phyloP scores from a whole-genome alignment of 805 yeast species.

The Metschnikowia cerradonensis region DNA sequence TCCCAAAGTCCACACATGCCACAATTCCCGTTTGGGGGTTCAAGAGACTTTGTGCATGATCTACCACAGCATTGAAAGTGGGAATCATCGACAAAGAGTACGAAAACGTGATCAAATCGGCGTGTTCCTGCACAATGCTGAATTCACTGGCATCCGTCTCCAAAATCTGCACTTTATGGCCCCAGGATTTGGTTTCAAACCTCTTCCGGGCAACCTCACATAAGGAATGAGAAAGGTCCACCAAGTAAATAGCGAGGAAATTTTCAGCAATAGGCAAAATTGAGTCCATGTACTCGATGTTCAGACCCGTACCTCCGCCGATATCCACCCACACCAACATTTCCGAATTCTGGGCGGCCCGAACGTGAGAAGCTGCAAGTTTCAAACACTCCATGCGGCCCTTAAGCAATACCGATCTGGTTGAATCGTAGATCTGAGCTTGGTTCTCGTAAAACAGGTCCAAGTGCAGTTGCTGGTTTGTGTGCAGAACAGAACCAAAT shows the following conservation, averaged over 20 bases:
- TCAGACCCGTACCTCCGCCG: constrained; percentile 86
- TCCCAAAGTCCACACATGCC: constrained; percentile 77
- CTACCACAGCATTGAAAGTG: constrained; percentile 72
- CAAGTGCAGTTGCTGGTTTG: constrained; percentile 48
- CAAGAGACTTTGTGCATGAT: constrained; percentile 53
- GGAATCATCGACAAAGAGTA: constrained; percentile 87
- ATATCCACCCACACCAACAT: constrained; percentile 67
- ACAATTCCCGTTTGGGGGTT: constrained; percentile 55
- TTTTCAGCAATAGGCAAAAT: constrained; percentile 42
- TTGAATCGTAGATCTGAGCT: constrained; percentile 71
- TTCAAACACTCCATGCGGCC: constrained; percentile 66
- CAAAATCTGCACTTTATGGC: constrained; percentile 56
- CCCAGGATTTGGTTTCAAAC: constrained; percentile 40
- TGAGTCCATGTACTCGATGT: constrained; percentile 70
- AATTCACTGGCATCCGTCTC: constrained; percentile 77
- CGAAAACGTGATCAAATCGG: constrained; percentile 75
- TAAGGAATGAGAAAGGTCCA: constrained; percentile 74
- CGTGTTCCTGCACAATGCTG: constrained; percentile 42
- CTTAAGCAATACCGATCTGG: constrained; percentile 60
- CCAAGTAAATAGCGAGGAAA: constrained; percentile 65
- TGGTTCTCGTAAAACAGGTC: constrained; percentile 74
- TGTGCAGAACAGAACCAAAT: constrained; percentile 6
- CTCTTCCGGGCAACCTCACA: constrained; percentile 67
- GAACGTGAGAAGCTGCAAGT: constrained; percentile 55
- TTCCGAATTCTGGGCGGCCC: constrained; percentile 23